Evolutionary conservation across 257 asterid genomes (phyloP).

Genomic region (Knoxia roxburghii): DNA sequence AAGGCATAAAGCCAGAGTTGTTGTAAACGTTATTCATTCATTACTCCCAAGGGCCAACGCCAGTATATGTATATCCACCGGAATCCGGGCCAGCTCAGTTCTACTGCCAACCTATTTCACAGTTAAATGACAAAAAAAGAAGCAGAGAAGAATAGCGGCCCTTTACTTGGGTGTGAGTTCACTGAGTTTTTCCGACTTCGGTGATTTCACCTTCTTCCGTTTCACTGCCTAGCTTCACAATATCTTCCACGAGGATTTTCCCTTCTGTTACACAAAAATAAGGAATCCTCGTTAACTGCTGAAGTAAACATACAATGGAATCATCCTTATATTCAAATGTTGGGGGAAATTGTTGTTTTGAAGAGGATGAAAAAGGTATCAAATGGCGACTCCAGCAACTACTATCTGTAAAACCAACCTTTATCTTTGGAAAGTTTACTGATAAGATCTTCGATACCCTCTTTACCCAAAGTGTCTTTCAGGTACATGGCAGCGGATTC

Average conservation of each 20-base stretch:
- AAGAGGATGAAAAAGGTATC: neutral
- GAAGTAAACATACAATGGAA: no score
- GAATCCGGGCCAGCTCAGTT: neutral
- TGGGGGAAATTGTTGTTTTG: neutral
- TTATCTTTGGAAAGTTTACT: slow-evolving; percentile 79
- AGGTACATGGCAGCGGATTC: slow-evolving; percentile 91
- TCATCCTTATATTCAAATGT: no score
- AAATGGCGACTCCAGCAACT: neutral
- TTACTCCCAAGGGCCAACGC: neutral
- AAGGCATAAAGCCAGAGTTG: no score
- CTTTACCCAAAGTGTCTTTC: slow-evolving; percentile 89
- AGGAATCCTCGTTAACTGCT: neutral
- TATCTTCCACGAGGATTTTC: slow-evolving; percentile 86
- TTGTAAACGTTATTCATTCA: neutral
- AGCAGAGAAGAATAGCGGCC: neutral
- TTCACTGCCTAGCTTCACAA: slow-evolving; percentile 62
- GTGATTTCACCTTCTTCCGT: slow-evolving; percentile 51
- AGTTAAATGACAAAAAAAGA: neutral
- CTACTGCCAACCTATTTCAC: neutral
- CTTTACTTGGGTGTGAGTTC: slow-evolving; percentile 8
- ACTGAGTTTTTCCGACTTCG: slow-evolving; percentile 44
- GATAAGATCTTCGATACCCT: slow-evolving; percentile 86
- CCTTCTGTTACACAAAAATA: slow-evolving; percentile 53
- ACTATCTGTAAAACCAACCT: slow-evolving; percentile 43
- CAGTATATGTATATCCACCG: neutral